These are phyloP conservation scores for Laguncularia racemosa DNA, from an alignment of 345 rosid species.

Conservation along the genomic window DNA sequence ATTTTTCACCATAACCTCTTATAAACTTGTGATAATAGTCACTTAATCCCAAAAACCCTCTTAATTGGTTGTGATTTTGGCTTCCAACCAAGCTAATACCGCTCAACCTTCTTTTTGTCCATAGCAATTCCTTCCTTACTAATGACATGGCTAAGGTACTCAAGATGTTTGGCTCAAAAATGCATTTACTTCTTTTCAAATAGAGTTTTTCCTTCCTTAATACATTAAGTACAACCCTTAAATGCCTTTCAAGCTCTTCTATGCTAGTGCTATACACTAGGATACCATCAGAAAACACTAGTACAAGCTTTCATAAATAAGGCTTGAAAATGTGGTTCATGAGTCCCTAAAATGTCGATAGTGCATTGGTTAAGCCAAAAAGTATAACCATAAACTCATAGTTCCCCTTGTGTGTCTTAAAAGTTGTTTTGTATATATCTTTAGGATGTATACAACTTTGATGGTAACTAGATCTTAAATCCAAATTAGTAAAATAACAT, in stretches of 20 bases:
- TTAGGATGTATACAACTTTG: too few species aligned
- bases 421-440: too few species aligned
- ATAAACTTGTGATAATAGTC: not conserved
- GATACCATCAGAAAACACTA: not conserved
- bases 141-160: slow-evolving; percentile 2
- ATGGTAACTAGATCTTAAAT: too few species aligned
- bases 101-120: not conserved
- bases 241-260: not conserved
- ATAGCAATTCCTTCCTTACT: not conserved
- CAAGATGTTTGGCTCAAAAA: not conserved
- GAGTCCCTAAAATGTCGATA: not conserved
- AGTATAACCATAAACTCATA: too few species aligned
- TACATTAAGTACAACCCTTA: not conserved
- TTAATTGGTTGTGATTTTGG: not conserved
- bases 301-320: not conserved
- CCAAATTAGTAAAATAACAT: too few species aligned
- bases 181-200: not conserved
- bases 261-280: not conserved
- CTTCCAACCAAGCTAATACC: not conserved
- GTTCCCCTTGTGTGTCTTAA: too few species aligned
- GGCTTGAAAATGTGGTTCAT: not conserved
- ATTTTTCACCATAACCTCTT: too few species aligned
- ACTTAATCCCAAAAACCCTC: not conserved
- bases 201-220: not conserved
- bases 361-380: too few species aligned